Percentiles rank a stretch among this genome's conserved stretches.
phyloP scores from a whole-genome alignment of 768 basidiomycete genomes.

The Candolleomyces eurysporus region DNA sequence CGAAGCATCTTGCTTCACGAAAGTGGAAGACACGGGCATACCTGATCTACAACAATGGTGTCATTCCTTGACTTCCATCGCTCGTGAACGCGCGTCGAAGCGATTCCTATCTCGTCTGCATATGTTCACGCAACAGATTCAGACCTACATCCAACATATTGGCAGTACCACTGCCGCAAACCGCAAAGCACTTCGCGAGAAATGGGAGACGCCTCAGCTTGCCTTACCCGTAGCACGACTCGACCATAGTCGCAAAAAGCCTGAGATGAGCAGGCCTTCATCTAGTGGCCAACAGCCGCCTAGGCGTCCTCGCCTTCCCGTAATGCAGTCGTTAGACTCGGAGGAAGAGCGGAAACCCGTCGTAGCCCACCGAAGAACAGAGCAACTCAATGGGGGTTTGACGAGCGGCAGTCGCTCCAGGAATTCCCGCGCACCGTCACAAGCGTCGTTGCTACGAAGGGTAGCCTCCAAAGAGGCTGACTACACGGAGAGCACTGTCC shows the following conservation, averaged over 20 bases:
- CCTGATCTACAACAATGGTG: conserved; percentile 59
- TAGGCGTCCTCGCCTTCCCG: no score
- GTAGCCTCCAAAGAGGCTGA: no score
- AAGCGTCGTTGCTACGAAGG: no score
- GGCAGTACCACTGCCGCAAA: conserved; percentile 50
- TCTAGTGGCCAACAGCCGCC: no score
- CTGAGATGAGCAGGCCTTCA: conserved; percentile 6
- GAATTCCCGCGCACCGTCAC: no score
- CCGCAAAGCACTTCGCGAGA: conserved; percentile 43
- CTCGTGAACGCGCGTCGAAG: conserved; percentile 10
- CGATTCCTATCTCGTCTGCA: conserved; percentile 49
- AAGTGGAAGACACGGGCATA: conserved; percentile 49
- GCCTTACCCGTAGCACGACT: background rate
- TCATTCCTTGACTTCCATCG: conserved; percentile 20
- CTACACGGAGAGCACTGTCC: no score
- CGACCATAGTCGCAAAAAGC: background rate
- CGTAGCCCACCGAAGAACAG: no score
- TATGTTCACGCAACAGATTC: conserved; percentile 2
- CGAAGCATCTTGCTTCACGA: conserved; percentile 51
- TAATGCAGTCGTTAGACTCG: no score
- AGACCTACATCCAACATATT: conserved; percentile 26
- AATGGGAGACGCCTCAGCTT: conserved; percentile 44
- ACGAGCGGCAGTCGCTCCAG: no score
- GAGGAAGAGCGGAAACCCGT: no score
- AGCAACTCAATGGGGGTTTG: no score